Base-by-base conservation (phyloP, 1,284 basidiomycete genomes). In the Inonotus hispidus region DNA sequence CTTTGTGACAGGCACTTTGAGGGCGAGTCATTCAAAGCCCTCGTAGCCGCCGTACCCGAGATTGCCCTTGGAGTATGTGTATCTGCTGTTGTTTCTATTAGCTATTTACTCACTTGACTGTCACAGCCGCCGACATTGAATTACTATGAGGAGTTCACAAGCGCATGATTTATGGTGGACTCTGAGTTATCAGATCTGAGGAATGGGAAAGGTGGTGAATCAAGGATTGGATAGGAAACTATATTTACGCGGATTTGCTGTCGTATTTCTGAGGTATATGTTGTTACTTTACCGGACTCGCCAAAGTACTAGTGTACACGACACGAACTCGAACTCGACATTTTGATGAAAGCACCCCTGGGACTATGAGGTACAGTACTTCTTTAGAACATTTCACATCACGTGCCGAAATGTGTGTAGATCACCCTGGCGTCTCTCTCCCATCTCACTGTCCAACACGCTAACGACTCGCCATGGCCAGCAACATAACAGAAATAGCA, bases 71-170 rank as follows among this genome's bases (percentile, higher is more conserved):
- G 53, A 25, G 57, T 59, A 29, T 3, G 49, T 49, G 19, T 4
- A 43, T 6, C 21, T 16, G 13, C 23, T 56, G 7, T 10, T 19
- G 8, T n/a, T 37, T n/a, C 37, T 16, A 6, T 32, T 14, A 6
- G 35, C 4, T 54, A 10, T 35, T 1, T 52, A n/a, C 59, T 60
- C 8, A 47, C n/a, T n/a, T 49, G 2, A 55, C 32, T 19, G 6
- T n/a, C n/a, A 6, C 19, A 62, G 61, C 49, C 56, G 4, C 61
- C 61, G n/a, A 46, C 35, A 8, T n/a, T 62, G 43, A 14, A 10
- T 5, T 62, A 62, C 43, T 62, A 29, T 43, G 61, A 62, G 43
- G 61, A 62, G 41, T 62, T 62, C 49, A 53, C 47, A 38, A 61
- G 60, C 39, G 21, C 38, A 7, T 52, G 37, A 59, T 49, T 3